A percentile compares a stretch with the other conserved stretches of the same genome.
These are phyloP conservation scores for Ramichloridium luteum DNA, from an alignment of 2,329 filamentous ascomycete species.

Conservation along the genomic window DNA sequence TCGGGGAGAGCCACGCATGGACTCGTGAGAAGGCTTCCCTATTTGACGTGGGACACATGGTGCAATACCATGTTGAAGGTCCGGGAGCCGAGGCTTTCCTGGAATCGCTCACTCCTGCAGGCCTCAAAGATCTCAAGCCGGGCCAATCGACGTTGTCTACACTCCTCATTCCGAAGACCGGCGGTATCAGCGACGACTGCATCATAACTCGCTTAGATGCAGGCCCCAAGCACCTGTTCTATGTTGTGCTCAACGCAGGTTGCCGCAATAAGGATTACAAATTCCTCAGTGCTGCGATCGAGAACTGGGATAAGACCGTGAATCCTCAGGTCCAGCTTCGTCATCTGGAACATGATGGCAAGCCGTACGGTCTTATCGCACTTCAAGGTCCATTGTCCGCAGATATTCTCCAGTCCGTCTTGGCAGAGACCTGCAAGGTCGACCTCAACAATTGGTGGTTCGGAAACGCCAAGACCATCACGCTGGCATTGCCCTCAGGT, in stretches of 20 bases:
- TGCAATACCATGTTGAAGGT: conserved; percentile 74
- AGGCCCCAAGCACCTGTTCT: conserved; percentile 46
- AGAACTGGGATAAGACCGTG: conserved; percentile 44
- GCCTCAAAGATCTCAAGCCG: conserved; percentile 48
- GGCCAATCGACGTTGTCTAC: conserved; percentile 74
- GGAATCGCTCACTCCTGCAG: conserved; percentile 69
- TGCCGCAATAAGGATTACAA: conserved; percentile 78
- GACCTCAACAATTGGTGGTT: conserved; percentile 63
- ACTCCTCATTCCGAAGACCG: conserved; percentile 64
- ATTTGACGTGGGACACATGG: conserved; percentile 96
- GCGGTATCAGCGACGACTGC: conserved; percentile 90
- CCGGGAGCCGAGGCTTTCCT: conserved; percentile 71
- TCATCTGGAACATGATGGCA: conserved; percentile 30
- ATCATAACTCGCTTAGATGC: conserved; percentile 71
- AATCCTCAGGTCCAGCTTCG: conserved; percentile 22
- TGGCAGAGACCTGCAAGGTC: conserved; percentile 40
- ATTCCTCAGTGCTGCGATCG: conserved; percentile 62
- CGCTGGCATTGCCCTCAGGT: conserved; percentile 49
- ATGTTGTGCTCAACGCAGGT: conserved; percentile 90
- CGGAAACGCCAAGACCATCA: conserved; percentile 57
- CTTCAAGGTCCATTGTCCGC: conserved; percentile 75
- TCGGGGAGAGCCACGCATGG: conserved; percentile 78
- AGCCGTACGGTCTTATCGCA: conserved; percentile 67
- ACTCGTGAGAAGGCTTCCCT: conserved; percentile 78
- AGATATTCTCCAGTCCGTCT: conserved; percentile 52